Percentiles rank a stretch among this genome's conserved stretches.
Evolutionary conservation across 1,284 basidiomycete species (phyloP).

Genomic region (Apiotrichum montevideense): DNA sequence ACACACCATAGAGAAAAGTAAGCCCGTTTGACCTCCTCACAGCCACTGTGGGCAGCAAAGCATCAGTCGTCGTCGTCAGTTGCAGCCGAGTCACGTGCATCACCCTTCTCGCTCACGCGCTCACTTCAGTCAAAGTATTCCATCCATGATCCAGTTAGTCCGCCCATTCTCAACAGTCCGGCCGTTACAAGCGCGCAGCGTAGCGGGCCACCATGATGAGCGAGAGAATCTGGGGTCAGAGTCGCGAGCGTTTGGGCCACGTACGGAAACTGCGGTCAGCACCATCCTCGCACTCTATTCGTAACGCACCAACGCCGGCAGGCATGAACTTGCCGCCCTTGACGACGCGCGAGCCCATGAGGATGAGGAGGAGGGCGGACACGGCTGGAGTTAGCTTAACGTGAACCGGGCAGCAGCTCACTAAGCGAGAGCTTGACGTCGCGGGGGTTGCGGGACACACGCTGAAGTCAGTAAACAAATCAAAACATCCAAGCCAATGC

Average conservation of each 20-base stretch:
- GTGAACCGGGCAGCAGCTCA: conserved; percentile 11
- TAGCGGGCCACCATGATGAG: conserved; percentile 14
- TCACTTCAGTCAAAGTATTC: neutral
- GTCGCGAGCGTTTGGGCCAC: neutral
- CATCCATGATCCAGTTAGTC: neutral
- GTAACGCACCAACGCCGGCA: conserved; percentile 36
- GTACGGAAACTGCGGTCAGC: conserved; percentile 9
- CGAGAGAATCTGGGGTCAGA: conserved; percentile 12
- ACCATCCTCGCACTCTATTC: too few relatives aligned
- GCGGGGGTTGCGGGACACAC: conserved; percentile 24
- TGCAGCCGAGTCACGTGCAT: too few relatives aligned
- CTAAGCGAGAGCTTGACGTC: conserved; percentile 28
- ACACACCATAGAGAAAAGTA: too few relatives aligned
- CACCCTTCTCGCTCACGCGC: too few relatives aligned
- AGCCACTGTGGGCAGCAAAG: too few relatives aligned
- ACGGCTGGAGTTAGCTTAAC: conserved; percentile 13
- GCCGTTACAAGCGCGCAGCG: conserved; percentile 6
- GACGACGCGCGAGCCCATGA: conserved; percentile 32
- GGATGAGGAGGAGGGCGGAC: conserved; percentile 17
- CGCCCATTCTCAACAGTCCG: too few relatives aligned
- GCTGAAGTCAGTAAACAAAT: conserved; percentile 10
- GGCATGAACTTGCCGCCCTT: conserved; percentile 41
- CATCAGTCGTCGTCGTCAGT: too few relatives aligned
- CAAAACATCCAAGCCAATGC: too few relatives aligned
- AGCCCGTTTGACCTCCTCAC: too few relatives aligned